Evolutionary conservation across 257 asterid genomes (phyloP).

Genomic region (Asclepias syriaca): DNA sequence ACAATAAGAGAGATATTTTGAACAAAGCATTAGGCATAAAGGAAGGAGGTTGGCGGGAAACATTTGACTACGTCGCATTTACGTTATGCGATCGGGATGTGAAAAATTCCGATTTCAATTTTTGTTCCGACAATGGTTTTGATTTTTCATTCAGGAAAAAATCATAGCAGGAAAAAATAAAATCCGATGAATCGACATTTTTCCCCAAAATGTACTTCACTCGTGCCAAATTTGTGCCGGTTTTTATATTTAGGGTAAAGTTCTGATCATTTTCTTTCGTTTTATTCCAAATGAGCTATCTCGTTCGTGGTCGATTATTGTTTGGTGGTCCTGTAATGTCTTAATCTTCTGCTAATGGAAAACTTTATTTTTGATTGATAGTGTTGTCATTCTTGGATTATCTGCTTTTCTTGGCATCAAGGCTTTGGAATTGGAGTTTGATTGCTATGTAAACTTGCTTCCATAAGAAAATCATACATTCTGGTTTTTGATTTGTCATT

Average conservation of each 20-base stretch:
- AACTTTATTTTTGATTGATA: no score
- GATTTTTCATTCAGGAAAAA: neutral
- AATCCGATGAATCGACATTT: no score
- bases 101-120: neutral
- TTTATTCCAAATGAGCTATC: neutral
- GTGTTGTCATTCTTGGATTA: conserved; percentile 78
- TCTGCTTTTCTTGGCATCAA: conserved; percentile 62
- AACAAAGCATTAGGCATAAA: no score
- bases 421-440: conserved; percentile 45
- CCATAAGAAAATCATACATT: neutral
- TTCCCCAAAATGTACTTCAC: neutral
- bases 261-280: neutral
- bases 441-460: neutral
- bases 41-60: no score
- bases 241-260: neutral
- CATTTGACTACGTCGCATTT: no score
- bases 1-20: no score
- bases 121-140: neutral
- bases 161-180: neutral
- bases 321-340: neutral
- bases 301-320: neutral
- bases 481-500: neutral
- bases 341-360: neutral
- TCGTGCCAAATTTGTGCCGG: neutral
- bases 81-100: no score